A percentile compares a stretch with the other conserved stretches of the same genome.
These are phyloP conservation scores for Articulospora tetracladia DNA, from an alignment of 495 filamentous ascomycete genomes.

Conservation along the genomic window DNA sequence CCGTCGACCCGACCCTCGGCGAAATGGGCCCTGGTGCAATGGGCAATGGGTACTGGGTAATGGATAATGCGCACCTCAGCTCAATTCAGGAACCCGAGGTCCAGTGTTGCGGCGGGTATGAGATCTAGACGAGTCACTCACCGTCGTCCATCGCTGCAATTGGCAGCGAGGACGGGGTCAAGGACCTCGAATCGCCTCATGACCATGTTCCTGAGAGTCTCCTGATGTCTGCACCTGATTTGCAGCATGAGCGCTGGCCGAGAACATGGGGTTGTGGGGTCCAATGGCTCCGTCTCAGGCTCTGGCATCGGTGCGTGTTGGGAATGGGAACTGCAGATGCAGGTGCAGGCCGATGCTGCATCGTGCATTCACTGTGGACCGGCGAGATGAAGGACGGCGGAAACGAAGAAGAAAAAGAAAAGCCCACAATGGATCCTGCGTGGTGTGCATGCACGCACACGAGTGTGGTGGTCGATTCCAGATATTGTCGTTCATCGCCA, in stretches of 20 bases:
- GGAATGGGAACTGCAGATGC: too few relatives aligned
- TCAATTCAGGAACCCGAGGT: conserved; percentile 19
- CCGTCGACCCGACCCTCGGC: conserved; percentile 7
- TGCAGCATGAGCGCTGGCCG: neutral
- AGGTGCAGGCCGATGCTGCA: neutral
- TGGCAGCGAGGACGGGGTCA: neutral
- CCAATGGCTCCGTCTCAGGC: neutral
- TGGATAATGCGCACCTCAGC: neutral
- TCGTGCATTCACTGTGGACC: neutral
- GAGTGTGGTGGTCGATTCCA: too few relatives aligned
- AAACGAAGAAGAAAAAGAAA: neutral
- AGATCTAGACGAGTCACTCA: too few relatives aligned
- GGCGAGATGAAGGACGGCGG: too few relatives aligned
- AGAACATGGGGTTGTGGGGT: neutral
- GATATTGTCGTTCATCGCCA: too few relatives aligned
- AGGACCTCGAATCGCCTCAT: neutral
- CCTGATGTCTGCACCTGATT: neutral
- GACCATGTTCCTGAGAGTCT: neutral
- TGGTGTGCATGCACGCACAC: neutral
- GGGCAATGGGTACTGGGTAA: too few relatives aligned
- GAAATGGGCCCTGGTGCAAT: neutral
- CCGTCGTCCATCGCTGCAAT: neutral
- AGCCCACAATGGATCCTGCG: neutral
- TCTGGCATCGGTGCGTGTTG: too few relatives aligned
- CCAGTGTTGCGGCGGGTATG: neutral